A percentile compares a stretch with the other conserved stretches of the same genome.
Conservation (phyloP, 805 yeast genomes). For the Tetrapisispora pingtungensis region DNA sequence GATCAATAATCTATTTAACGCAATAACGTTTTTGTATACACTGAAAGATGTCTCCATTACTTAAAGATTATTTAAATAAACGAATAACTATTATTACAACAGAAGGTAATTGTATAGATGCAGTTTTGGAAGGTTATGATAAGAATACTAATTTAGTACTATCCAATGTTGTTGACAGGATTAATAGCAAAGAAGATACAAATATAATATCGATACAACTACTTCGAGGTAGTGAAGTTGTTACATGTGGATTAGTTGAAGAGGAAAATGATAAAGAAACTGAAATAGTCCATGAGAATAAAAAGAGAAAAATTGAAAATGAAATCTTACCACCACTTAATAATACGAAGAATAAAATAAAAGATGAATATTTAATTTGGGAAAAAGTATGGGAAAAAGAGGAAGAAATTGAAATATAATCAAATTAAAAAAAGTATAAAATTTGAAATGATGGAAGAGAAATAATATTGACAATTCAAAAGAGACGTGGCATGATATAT, state of each 20-base stretch:
- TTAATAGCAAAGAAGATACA: slow-evolving; percentile 25
- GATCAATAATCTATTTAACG: too few species aligned
- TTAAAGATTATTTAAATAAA: slow-evolving; percentile 30
- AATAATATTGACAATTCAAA: too few species aligned
- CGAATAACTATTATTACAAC: slow-evolving; percentile 47
- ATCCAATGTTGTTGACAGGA: slow-evolving; percentile 40
- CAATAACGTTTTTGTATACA: too few species aligned
- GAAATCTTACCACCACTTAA: slow-evolving; percentile 14
- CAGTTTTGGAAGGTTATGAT: slow-evolving; percentile 51
- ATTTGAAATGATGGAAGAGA: too few species aligned
- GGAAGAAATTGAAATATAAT: neutral
- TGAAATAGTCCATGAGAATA: neutral
- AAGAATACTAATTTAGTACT: slow-evolving; percentile 52
- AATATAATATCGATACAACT: slow-evolving; percentile 12
- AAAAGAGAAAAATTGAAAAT: neutral
- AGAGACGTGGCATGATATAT: too few species aligned
- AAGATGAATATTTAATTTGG: slow-evolving; percentile 24
- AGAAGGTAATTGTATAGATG: slow-evolving; percentile 44
- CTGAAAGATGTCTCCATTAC: slow-evolving; percentile 25
- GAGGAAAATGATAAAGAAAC: neutral
- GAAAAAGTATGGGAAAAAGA: slow-evolving; percentile 12
- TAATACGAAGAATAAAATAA: slow-evolving; percentile 19
- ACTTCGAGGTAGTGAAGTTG: slow-evolving; percentile 27
- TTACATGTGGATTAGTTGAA: slow-evolving; percentile 22
- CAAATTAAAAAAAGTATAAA: too few species aligned